Evolutionary conservation across 2,329 filamentous ascomycete species (phyloP), one percentile per base, ranked within the genome.

Genomic region (Fusarium continuum): DNA sequence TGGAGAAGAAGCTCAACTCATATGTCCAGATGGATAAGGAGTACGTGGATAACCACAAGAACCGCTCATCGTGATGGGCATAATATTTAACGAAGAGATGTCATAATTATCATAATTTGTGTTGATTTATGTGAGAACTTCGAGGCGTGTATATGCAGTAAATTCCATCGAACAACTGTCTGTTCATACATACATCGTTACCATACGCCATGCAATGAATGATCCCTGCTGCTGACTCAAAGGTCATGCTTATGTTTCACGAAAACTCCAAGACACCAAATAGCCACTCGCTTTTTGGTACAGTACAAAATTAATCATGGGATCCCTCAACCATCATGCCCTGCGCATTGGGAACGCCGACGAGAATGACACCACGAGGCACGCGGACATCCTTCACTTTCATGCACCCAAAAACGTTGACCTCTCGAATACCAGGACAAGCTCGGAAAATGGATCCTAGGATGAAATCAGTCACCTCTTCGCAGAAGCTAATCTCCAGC

Each of bases 401-500:
- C 82, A 89, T 88, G 73, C 86, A 88, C 11, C 87, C 87, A 76
- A 88, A 89, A 1, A 88, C 84, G 41, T 86, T 86, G 41, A 89
- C 73, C 68, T 84, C 82, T 62, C 80, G 80, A 55, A 89, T 74
- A 28, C 79, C 83, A 0, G 88, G 88, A 61, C 89, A 91, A 44
- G 80, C 78, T 17, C 83, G 80, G 76, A 91, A 91, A 53, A 91
- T 85, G 55, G 78, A 80, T 0, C 85, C 85, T 4, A 91, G 78
- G 2, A 91, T 78, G 47, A 85, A 83, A 65, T 91, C 89, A 16
- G 87, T 88, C 6, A 91, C 84, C 25, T 85, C 79, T 52, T 88
- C 86, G 65, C 88, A 90, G 74, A 96, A 96, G 48, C 89, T 91
- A 36, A 95, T 80, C 73, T 96, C 92, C 36, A 97, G 79, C 54